Evolutionary conservation across 805 yeast genomes (phyloP), one percentile per base, ranked within the genome.

Genomic region (Blastobotrys chiropterorum): DNA sequence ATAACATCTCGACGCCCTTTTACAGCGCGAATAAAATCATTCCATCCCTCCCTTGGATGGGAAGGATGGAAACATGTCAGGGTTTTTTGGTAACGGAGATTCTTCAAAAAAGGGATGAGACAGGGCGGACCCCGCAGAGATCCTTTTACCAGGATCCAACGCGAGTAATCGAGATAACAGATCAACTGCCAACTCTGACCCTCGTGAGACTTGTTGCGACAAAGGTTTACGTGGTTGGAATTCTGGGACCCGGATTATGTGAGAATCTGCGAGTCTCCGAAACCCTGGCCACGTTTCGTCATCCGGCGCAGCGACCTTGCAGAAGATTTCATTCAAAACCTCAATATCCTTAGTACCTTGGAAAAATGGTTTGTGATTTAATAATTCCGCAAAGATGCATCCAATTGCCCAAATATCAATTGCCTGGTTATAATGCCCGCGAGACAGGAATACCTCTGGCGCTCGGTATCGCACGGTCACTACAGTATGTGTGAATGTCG

Each of bases 261-360:
- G 89, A 95, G 8, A 96, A 96, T 62, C 96, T 77, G 55, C 82
- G 78, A 1, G 95, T 84, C 21, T 26, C 34, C 95, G 94, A 49
- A 86, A 83, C 2, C 47, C 56, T 1, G 65, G 59, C 62, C 62
- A 61, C 8, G 50, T 48, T 56, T 78, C 82, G 59, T 81, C 83
- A 49, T 83, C 80, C 11, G 97, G 53, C 13, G 22, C 47, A n/a
- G 79, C 81, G 13, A 75, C 65, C 46, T 70, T 58, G 26, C 68
- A 72, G 54, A 76, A 73, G 17, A 77, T 72, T 47, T 74, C 54
- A 49, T 67, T 72, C 26, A 55, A 44, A 43, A 77, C 81, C 52
- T 75, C 74, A 7, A 73, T 62, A 59, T 76, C 81, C 3, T 75
- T 64, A 45, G 67, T 64, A 3, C 80, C 81, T 17, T 67, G 71